phyloP scores from a whole-genome alignment of 139 green algal species.

The Chlamydomonas urium region DNA sequence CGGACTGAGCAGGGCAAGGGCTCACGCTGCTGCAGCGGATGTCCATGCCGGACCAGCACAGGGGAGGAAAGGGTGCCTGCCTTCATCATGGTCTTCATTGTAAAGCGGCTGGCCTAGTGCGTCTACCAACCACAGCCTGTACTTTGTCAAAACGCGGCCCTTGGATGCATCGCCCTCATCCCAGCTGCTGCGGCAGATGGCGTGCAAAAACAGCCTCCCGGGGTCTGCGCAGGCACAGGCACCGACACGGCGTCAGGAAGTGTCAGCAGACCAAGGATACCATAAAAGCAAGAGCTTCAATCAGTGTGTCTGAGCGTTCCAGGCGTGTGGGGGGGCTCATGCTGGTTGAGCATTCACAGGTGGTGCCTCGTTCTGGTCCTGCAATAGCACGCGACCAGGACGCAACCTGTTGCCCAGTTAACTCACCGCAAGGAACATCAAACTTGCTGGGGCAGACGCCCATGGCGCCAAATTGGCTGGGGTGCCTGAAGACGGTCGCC shows the following conservation, averaged over 20 bases:
- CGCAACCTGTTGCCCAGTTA: too few species aligned
- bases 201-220: too few species aligned
- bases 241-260: neutral
- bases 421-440: neutral
- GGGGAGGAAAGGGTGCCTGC: neutral
- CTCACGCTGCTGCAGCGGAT: neutral
- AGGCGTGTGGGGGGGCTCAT: neutral
- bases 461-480: neutral
- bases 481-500: conserved; percentile 7
- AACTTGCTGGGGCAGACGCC: neutral
- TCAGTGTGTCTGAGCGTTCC: too few species aligned
- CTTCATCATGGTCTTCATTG: neutral
- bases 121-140: conserved; percentile 5
- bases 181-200: neutral
- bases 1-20: too few species aligned
- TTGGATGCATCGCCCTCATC: neutral
- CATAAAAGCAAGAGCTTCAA: too few species aligned
- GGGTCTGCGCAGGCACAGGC: conserved; percentile 2
- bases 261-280: too few species aligned
- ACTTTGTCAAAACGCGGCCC: neutral
- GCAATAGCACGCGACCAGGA: too few species aligned
- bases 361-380: too few species aligned
- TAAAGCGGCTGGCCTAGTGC: neutral
- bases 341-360: neutral
- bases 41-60: neutral